Conservation (phyloP, 495 filamentous ascomycete genomes). For the Hyaloscypha variabilis region DNA sequence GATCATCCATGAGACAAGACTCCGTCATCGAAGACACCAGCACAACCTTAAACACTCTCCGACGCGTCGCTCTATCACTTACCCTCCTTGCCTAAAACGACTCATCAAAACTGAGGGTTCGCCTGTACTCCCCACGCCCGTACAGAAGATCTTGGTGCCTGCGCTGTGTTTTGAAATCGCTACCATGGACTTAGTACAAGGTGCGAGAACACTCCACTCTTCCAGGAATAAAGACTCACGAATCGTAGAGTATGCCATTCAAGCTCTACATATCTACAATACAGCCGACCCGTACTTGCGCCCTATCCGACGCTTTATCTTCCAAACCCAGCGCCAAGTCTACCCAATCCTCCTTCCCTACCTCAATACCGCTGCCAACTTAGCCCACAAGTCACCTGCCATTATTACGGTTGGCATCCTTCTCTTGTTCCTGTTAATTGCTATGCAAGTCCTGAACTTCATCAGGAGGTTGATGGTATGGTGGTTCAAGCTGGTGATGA, state of each 20-base stretch:
- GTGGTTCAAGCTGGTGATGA: conserved; percentile 65
- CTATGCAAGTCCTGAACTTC: conserved; percentile 31
- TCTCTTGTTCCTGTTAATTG: conserved; percentile 23
- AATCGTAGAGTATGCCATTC: conserved; percentile 15
- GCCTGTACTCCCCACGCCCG: background rate
- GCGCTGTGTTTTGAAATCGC: background rate
- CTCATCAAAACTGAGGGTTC: background rate
- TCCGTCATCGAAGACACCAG: background rate
- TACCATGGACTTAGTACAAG: conserved; percentile 27
- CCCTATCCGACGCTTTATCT: conserved; percentile 19
- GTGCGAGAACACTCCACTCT: background rate
- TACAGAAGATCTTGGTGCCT: background rate
- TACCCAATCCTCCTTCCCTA: conserved; percentile 22
- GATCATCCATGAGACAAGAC: background rate
- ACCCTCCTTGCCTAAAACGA: background rate
- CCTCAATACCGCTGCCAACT: conserved; percentile 10
- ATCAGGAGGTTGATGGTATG: conserved; percentile 69
- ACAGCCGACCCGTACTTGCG: conserved; percentile 18
- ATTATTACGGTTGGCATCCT: conserved; percentile 26
- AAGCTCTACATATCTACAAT: conserved; percentile 22
- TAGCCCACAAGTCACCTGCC: conserved; percentile 25
- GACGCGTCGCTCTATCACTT: background rate
- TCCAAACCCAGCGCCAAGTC: background rate
- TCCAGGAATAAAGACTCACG: background rate
- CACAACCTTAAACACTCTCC: background rate